Percentiles rank a stretch among this genome's conserved stretches.
These are phyloP conservation scores for Castanopsis chinensis DNA, from an alignment of 306 rosid species.

Conservation along the genomic window DNA sequence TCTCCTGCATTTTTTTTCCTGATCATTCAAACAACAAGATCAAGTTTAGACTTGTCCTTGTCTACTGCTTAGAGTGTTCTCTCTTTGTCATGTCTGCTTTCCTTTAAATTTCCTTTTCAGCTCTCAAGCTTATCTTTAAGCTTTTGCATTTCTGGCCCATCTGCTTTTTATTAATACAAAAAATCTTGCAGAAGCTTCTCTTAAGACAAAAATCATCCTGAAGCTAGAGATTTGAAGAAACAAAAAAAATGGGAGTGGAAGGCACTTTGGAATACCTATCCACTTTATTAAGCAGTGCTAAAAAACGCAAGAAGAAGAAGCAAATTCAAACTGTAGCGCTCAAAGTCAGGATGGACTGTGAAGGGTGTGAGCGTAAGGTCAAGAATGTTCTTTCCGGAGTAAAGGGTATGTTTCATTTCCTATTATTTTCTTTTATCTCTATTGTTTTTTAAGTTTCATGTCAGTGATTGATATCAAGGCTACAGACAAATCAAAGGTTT, in stretches of 20 bases:
- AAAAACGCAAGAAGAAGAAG: constrained; percentile 61
- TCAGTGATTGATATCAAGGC: too few species aligned
- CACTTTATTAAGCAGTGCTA: constrained; percentile 44
- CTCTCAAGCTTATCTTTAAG: not conserved
- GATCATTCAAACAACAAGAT: not conserved
- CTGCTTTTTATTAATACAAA: not conserved
- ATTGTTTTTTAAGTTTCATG: too few species aligned
- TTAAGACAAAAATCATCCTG: not conserved
- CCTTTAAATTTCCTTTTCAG: not conserved
- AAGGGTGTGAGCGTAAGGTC: constrained; percentile 88
- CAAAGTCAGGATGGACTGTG: constrained; percentile 94
- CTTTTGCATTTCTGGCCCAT: not conserved
- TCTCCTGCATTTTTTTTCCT: not conserved
- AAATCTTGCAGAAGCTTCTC: not conserved
- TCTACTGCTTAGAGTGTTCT: not conserved
- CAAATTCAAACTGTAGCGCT: constrained; percentile 80
- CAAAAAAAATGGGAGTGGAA: constrained; percentile 64
- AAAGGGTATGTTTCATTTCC: constrained; percentile 50
- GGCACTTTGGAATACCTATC: constrained; percentile 87
- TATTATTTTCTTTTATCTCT: not conserved
- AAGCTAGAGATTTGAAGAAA: not conserved
- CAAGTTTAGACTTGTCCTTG: too few species aligned
- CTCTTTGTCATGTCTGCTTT: not conserved
- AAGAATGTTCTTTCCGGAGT: constrained; percentile 81
- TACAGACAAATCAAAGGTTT: too few species aligned